Percentiles rank a stretch among this genome's conserved stretches.
phyloP scores from a whole-genome alignment of 148 eudicot species.

The Rhododendron vialii region DNA sequence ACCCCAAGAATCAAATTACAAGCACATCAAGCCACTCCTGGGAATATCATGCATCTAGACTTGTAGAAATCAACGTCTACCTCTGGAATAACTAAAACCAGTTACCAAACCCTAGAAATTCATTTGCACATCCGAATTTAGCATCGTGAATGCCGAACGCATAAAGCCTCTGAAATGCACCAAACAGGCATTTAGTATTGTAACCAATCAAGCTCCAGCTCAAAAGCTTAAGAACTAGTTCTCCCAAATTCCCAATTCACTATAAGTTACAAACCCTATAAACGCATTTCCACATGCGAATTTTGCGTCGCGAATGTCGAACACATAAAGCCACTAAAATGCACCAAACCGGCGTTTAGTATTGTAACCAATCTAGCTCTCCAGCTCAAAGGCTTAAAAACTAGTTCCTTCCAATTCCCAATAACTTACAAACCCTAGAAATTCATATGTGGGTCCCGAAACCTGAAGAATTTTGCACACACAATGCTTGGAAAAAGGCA shows the following conservation, averaged over 20 bases:
- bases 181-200: neutral
- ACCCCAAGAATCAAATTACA: neutral
- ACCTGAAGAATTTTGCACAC: neutral
- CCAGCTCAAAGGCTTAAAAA: neutral
- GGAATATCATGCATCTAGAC: neutral
- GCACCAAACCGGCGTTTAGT: neutral
- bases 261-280: constrained; percentile 8
- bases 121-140: neutral
- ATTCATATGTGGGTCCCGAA: neutral
- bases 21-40: constrained; percentile 7
- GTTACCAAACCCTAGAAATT: constrained; percentile 12
- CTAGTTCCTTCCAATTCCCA: neutral
- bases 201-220: neutral
- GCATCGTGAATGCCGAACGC: neutral
- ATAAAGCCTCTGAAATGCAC: neutral
- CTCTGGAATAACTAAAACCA: constrained; percentile 18
- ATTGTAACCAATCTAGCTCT: neutral
- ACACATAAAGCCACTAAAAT: neutral
- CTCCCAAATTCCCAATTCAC: too few relatives aligned
- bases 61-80: neutral
- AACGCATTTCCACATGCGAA: neutral
- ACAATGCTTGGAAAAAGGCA: neutral
- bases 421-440: neutral
- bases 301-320: neutral
- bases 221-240: too few relatives aligned